phyloP scores from a whole-genome alignment of 345 rosid species.

The Diplotaxis tenuifolia region DNA sequence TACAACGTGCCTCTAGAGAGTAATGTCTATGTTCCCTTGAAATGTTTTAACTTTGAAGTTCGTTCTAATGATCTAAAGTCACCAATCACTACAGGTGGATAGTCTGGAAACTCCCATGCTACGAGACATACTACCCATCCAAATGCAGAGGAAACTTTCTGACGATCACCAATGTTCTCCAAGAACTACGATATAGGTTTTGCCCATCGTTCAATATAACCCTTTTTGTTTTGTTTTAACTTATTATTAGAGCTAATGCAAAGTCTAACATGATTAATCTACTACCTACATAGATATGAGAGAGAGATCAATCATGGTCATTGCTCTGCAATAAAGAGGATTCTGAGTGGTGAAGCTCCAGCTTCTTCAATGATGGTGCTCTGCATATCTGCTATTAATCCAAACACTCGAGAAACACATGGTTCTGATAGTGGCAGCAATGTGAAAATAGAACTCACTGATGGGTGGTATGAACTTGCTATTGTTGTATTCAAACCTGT shows the following conservation, averaged over 20 bases:
- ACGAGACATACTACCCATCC: slow-evolving; percentile 60
- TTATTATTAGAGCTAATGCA: slow-evolving; percentile 11
- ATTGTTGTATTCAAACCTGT: neutral
- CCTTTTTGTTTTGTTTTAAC: neutral
- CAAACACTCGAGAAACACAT: slow-evolving; percentile 32
- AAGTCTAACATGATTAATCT: slow-evolving; percentile 23
- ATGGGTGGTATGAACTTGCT: slow-evolving; percentile 78
- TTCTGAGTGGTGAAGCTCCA: slow-evolving; percentile 80
- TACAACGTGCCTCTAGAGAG: slow-evolving; percentile 60
- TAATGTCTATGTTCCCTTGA: slow-evolving; percentile 38
- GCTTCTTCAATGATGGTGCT: slow-evolving; percentile 76
- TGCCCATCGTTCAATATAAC: neutral
- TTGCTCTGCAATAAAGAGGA: slow-evolving; percentile 79
- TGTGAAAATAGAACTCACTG: slow-evolving; percentile 76
- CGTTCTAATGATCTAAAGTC: neutral
- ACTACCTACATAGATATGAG: slow-evolving; percentile 60
- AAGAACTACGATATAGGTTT: slow-evolving; percentile 96
- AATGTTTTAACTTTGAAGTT: slow-evolving; percentile 2
- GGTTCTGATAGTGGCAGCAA: slow-evolving; percentile 41
- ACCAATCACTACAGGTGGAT: slow-evolving; percentile 89
- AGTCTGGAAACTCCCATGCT: slow-evolving; percentile 87
- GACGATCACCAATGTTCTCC: slow-evolving; percentile 74
- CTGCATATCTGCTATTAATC: slow-evolving; percentile 63
- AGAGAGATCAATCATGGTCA: slow-evolving; percentile 93
- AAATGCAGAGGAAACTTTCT: slow-evolving; percentile 60